Conservation (phyloP, 345 rosid genomes). For the Durio zibethinus region DNA sequence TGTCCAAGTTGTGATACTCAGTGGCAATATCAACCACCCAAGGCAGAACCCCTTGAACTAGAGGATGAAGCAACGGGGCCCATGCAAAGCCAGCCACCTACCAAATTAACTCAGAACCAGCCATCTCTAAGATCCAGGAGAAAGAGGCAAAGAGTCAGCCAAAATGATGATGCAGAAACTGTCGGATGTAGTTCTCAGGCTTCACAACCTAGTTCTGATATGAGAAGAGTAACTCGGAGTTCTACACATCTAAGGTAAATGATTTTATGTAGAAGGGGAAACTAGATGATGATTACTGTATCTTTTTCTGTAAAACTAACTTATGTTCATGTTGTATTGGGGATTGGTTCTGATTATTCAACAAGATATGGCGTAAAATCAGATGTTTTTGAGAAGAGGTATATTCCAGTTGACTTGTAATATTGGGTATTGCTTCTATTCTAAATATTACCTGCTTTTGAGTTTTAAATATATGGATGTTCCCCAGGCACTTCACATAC, state of each 20-base stretch:
- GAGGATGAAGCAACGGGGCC: slow-evolving; percentile 26
- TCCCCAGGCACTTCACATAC: too few species aligned
- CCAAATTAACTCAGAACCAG: slow-evolving; percentile 1
- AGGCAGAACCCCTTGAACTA: slow-evolving; percentile 47
- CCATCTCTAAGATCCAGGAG: slow-evolving; percentile 31
- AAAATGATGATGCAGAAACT: slow-evolving; percentile 18
- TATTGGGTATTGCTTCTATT: too few species aligned
- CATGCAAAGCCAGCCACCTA: slow-evolving; percentile 29
- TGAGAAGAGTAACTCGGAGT: slow-evolving; percentile 57
- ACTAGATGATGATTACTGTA: not conserved
- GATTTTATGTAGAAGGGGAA: not conserved
- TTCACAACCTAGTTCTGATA: slow-evolving; percentile 23
- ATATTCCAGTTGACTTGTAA: too few species aligned
- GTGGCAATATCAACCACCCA: slow-evolving; percentile 45
- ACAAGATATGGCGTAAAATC: too few species aligned
- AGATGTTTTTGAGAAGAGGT: too few species aligned
- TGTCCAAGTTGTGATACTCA: slow-evolving; percentile 65
- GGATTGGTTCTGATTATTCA: too few species aligned
- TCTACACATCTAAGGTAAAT: slow-evolving; percentile 33
- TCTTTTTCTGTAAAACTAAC: not conserved
- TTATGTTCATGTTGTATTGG: not conserved
- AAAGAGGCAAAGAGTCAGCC: slow-evolving; percentile 35
- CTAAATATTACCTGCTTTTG: too few species aligned
- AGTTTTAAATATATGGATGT: too few species aligned
- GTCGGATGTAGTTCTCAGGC: slow-evolving; percentile 36